Conservation (phyloP, 148 eudicot species). For the Nepenthes mirabilis region DNA sequence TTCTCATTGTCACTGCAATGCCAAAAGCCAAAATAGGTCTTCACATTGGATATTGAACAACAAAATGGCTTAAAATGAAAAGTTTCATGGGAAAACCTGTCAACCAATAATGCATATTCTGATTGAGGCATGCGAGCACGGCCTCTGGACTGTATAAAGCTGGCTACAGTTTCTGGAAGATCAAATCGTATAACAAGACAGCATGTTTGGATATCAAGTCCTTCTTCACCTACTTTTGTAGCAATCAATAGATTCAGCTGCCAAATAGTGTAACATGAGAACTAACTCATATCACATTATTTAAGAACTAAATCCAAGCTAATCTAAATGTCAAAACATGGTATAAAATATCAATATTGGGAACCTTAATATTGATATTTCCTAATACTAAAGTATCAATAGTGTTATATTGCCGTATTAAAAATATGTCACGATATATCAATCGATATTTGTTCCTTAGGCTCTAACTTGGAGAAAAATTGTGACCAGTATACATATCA, state of each 20-base stretch:
- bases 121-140: constrained; percentile 97
- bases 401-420: too few relatives aligned
- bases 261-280: constrained; percentile 14
- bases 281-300: background rate
- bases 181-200: constrained; percentile 95
- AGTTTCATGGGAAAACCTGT: constrained; percentile 38
- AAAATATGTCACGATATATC: too few relatives aligned
- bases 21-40: constrained; percentile 5
- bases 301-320: background rate
- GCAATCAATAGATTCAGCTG: constrained; percentile 94
- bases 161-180: constrained; percentile 89
- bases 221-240: constrained; percentile 97
- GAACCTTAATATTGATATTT: too few relatives aligned
- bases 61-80: constrained; percentile 5
- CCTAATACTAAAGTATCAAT: too few relatives aligned
- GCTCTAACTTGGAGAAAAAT: too few relatives aligned
- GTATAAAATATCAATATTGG: too few relatives aligned
- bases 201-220: constrained; percentile 98
- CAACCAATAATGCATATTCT: constrained; percentile 83
- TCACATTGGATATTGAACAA: background rate
- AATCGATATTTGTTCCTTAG: too few relatives aligned
- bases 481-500: too few relatives aligned
- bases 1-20: constrained; percentile 50
- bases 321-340: too few relatives aligned
- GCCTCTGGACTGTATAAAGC: constrained; percentile 97